phyloP scores from a whole-genome alignment of 73 alveolate species.

The Paramecium sexaurelia region DNA sequence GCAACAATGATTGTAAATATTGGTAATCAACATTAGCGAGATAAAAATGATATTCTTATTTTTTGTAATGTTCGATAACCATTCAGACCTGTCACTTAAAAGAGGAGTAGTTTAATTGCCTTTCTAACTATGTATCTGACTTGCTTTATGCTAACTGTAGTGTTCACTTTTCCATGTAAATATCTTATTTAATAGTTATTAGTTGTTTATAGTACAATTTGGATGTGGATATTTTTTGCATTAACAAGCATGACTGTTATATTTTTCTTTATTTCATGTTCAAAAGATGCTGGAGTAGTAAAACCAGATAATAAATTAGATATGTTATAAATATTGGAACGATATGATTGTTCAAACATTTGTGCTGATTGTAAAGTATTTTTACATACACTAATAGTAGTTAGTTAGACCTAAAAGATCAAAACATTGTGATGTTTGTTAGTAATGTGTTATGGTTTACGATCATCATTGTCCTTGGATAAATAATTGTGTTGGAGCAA shows the following conservation, averaged over 20 bases:
- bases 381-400: background rate
- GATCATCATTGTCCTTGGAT: slow-evolving; percentile 85
- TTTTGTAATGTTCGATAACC: slow-evolving; percentile 64
- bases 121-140: slow-evolving; percentile 36
- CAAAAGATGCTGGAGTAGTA: slow-evolving; percentile 61
- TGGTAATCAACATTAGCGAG: background rate
- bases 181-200: background rate
- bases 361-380: slow-evolving; percentile 80
- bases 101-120: slow-evolving; percentile 3
- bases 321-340: slow-evolving; percentile 56
- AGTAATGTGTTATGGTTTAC: slow-evolving; percentile 74
- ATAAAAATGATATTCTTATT: slow-evolving; percentile 37
- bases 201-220: slow-evolving; percentile 4
- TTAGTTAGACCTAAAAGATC: slow-evolving; percentile 75
- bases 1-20: slow-evolving; percentile 54
- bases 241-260: slow-evolving; percentile 37
- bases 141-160: background rate
- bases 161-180: slow-evolving; percentile 44
- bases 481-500: slow-evolving; percentile 72
- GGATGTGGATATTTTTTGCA: slow-evolving; percentile 25
- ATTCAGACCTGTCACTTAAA: slow-evolving; percentile 29
- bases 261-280: slow-evolving; percentile 58
- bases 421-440: slow-evolving; percentile 79
- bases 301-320: background rate
- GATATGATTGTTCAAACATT: slow-evolving; percentile 61